Conservation (phyloP, 495 filamentous ascomycete genomes). For the Gamarada debralockiae region DNA sequence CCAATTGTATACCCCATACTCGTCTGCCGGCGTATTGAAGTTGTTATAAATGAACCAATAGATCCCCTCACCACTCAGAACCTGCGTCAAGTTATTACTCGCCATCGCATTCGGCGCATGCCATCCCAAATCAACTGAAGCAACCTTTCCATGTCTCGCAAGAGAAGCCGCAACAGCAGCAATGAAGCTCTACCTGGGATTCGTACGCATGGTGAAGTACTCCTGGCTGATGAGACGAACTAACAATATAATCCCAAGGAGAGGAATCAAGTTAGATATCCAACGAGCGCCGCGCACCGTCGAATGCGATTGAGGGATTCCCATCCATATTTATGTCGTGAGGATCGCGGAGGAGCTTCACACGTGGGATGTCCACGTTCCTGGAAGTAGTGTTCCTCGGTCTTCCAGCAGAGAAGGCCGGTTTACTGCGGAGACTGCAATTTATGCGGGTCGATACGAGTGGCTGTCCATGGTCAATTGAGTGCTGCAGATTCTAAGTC, state of each 20-base stretch:
- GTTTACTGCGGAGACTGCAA: no score
- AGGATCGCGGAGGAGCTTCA: no score
- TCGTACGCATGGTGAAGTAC: constrained; percentile 15
- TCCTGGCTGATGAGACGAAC: constrained; percentile 11
- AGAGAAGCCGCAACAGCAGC: constrained; percentile 20
- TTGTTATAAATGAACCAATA: constrained; percentile 64
- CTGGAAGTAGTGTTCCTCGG: no score
- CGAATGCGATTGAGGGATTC: constrained; percentile 1
- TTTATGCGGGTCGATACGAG: no score
- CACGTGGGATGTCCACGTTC: no score
- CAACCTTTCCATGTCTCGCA: constrained; percentile 10
- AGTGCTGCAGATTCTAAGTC: no score
- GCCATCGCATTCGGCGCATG: constrained; percentile 49
- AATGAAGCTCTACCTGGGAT: constrained; percentile 9
- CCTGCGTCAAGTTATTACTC: constrained; percentile 53
- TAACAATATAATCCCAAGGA: constrained; percentile 11
- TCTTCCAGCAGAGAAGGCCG: no score
- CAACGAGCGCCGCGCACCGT: constrained; percentile 2
- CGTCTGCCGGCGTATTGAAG: constrained; percentile 40
- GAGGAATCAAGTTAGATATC: constrained; percentile 11
- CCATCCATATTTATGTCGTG: no score
- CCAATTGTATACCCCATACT: constrained; percentile 63
- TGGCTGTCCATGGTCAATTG: no score
- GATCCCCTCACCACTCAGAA: constrained; percentile 45
- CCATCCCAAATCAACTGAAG: constrained; percentile 45